Conservation (phyloP, 2,329 filamentous ascomycete species). For the Shiraia bambusicola region DNA sequence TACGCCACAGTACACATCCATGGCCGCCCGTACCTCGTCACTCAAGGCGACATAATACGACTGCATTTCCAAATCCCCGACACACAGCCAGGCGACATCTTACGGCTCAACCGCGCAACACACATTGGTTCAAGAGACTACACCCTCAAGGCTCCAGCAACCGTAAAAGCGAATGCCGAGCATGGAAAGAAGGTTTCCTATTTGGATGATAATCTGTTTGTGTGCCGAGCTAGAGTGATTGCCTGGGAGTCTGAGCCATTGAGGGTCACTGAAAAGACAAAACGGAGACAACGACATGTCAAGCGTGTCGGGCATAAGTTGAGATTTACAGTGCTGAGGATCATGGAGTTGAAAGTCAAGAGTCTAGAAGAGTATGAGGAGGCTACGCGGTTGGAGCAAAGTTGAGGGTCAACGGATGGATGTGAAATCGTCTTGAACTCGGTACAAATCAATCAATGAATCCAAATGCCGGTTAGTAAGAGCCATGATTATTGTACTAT, state of each 20-base stretch:
- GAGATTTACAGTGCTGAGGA: constrained; percentile 78
- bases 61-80: constrained; percentile 54
- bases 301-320: constrained; percentile 88
- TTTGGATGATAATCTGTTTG: constrained; percentile 79
- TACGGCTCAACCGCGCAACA: constrained; percentile 84
- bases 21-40: constrained; percentile 76
- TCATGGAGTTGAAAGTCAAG: constrained; percentile 76
- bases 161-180: constrained; percentile 34
- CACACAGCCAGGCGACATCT: constrained; percentile 71
- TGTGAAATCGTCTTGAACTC: no score
- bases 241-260: constrained; percentile 74
- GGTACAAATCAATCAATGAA: no score
- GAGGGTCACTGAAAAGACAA: constrained; percentile 59
- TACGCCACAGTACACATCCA: constrained; percentile 82
- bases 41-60: constrained; percentile 53
- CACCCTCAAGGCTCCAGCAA: constrained; percentile 66
- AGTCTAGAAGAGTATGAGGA: constrained; percentile 55
- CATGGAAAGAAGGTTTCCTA: constrained; percentile 53
- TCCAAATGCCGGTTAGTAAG: no score
- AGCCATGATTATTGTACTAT: no score
- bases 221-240: constrained; percentile 81
- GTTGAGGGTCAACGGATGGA: no score
- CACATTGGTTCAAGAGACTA: constrained; percentile 85
- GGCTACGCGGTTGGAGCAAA: constrained; percentile 18
- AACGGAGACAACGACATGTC: constrained; percentile 65